phyloP scores from a whole-genome alignment of 805 yeast species.

The Blastobotrys attinorum region DNA sequence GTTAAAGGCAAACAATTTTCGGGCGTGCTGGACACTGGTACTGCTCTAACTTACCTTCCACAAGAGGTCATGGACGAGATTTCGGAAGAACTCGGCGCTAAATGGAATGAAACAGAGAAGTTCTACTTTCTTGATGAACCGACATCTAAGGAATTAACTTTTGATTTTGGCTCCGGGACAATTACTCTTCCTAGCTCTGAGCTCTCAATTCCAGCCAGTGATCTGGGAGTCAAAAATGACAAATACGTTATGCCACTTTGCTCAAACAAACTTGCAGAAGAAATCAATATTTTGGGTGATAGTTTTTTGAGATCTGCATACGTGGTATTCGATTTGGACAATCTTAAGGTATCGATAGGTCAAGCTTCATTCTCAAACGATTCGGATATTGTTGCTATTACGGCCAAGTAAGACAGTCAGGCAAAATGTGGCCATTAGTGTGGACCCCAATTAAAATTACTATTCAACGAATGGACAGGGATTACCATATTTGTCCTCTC shows the following conservation, averaged over 20 bases:
- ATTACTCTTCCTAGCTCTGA: conserved; percentile 21
- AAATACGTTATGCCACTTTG: conserved; percentile 11
- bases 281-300: conserved; percentile 34
- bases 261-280: conserved; percentile 14
- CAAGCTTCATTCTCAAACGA: conserved; percentile 29
- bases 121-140: conserved; percentile 1
- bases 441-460: too few species aligned
- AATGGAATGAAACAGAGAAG: too few species aligned
- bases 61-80: conserved; percentile 19
- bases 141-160: neutral
- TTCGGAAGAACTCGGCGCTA: conserved; percentile 28
- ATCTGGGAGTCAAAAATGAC: conserved; percentile 1
- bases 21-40: conserved; percentile 42
- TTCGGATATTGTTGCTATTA: conserved; percentile 2
- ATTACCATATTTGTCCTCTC: too few species aligned
- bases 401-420: too few species aligned
- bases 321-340: conserved; percentile 57
- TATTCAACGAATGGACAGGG: too few species aligned
- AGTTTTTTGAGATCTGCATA: conserved; percentile 52
- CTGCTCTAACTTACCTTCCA: conserved; percentile 42
- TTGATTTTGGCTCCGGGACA: conserved; percentile 4
- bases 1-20: conserved; percentile 27
- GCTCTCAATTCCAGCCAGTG: conserved; percentile 13
- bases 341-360: conserved; percentile 49
- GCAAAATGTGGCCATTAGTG: too few species aligned